Evolutionary conservation across 805 yeast genomes (phyloP), one percentile per base, ranked within the genome.

Genomic region (Nakazawaea siamensis): DNA sequence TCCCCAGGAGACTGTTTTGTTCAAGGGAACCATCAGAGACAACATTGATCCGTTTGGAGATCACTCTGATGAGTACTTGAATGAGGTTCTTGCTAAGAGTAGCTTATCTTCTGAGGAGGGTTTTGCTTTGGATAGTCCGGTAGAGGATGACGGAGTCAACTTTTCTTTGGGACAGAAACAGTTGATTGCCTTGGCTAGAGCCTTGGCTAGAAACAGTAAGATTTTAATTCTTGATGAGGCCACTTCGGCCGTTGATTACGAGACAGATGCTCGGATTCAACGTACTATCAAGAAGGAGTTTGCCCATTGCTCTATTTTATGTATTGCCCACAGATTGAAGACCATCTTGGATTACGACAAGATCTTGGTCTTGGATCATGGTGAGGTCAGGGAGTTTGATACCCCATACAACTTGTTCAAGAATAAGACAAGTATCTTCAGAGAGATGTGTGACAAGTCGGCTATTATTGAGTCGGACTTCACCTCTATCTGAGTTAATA

Each of bases 91-190:
- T 45, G 59, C 68, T 48, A 66, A 77, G 51, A 57, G 79, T 3
- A 81, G 78, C 0, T 57, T 77, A 34, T 8, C 7, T 10, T 39
- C 66, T 8, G 50, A 49, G 0, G 46, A 54, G 1, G 49, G 47
- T 4, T 80, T 80, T 51, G 82, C 74, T 47, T 55, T 81, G 34
- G 74, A 71, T 37, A 66, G 68, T 42, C 31, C 42, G 2, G 83
- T 81, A 14, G 78, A 74, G 39, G 82, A 76, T 43, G 82, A 76
- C 25, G 92, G 90, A 16, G 41, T 68, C 10, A 81, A 81, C 45
- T 78, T 77, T 44, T 77, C 85, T 2, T 59, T 77, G 5, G 90
- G 88, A 34, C 85, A 80, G 50, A 67, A 79, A 39, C 88, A 80
- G 51, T 46, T 80, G 41, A 54, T 80, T 36, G 80, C 85, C 1